Percentiles rank a stretch among this genome's conserved stretches.
Evolutionary conservation across 2,329 filamentous ascomycete species (phyloP).

Genomic region (Aspergillus bombycis): DNA sequence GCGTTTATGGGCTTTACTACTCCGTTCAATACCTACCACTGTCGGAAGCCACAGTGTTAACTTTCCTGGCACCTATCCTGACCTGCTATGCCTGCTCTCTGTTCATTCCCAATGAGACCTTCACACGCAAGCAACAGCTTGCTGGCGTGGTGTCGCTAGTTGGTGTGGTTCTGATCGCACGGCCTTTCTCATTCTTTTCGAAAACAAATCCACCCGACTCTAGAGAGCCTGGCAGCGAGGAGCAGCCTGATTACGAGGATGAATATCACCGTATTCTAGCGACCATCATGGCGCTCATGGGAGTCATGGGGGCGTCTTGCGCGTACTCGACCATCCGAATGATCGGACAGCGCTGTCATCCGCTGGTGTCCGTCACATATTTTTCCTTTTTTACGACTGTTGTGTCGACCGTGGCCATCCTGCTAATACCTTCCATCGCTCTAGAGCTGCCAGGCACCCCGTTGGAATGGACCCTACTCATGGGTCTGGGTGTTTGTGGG

Average conservation of each 20-base stretch:
- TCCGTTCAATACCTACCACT: conserved; percentile 78
- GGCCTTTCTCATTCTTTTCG: conserved; percentile 53
- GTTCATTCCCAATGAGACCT: conserved; percentile 71
- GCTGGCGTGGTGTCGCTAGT: conserved; percentile 74
- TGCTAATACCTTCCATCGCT: conserved; percentile 57
- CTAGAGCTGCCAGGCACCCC: conserved; percentile 59
- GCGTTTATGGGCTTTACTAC: conserved; percentile 78
- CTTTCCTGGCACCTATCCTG: conserved; percentile 79
- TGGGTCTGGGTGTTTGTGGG: conserved; percentile 71
- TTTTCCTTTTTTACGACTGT: conserved; percentile 73
- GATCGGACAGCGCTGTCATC: conserved; percentile 78
- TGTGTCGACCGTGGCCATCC: conserved; percentile 65
- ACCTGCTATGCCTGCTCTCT: conserved; percentile 80
- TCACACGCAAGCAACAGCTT: conserved; percentile 75
- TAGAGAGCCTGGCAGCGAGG: conserved; percentile 22
- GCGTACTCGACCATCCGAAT: conserved; percentile 78
- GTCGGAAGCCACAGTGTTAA: conserved; percentile 86
- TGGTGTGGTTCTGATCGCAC: conserved; percentile 82
- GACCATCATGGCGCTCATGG: conserved; percentile 71
- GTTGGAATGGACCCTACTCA: conserved; percentile 68
- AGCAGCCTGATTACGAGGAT: conserved; percentile 47
- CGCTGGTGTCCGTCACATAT: conserved; percentile 84
- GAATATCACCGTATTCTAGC: conserved; percentile 68
- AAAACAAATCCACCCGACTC: conserved; percentile 4
- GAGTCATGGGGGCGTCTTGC: conserved; percentile 73